Conservation (phyloP, 768 basidiomycete genomes). For the Suillus subluteus region DNA sequence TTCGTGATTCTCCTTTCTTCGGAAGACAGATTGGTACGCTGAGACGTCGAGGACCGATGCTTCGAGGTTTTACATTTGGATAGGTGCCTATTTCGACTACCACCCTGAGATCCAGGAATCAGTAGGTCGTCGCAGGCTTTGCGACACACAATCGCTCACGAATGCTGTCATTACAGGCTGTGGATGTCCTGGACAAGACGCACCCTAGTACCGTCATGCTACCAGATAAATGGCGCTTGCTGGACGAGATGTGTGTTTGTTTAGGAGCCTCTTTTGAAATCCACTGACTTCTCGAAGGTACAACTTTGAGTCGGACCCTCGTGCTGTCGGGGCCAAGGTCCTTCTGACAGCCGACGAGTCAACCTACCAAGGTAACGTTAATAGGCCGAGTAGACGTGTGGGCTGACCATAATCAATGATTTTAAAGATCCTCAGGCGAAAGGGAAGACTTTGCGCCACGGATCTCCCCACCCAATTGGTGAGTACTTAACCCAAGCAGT, state of each 20-base stretch:
- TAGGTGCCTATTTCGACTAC: conserved; percentile 72
- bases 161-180: conserved; percentile 44
- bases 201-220: conserved; percentile 67
- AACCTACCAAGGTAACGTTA: conserved; percentile 54
- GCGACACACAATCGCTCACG: conserved; percentile 21
- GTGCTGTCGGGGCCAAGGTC: conserved; percentile 61
- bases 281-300: conserved; percentile 47
- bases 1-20: conserved; percentile 62
- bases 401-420: not conserved
- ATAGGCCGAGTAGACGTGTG: not conserved
- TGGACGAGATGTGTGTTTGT: conserved; percentile 60
- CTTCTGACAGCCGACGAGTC: conserved; percentile 68
- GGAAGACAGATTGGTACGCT: conserved; percentile 56
- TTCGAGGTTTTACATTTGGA: conserved; percentile 6
- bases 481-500: conserved; percentile 20
- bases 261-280: conserved; percentile 8
- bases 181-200: conserved; percentile 55
- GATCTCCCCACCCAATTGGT: conserved; percentile 80
- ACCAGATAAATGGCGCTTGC: conserved; percentile 53
- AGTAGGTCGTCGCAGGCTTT: conserved; percentile 40
- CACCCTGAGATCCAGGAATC: conserved; percentile 69
- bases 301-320: conserved; percentile 74
- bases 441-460: conserved; percentile 58
- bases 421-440: conserved; percentile 26
- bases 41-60: not conserved